Evolutionary conservation across 768 basidiomycete species (phyloP), one percentile per base, ranked within the genome.

Genomic region (Boletellus sp.): DNA sequence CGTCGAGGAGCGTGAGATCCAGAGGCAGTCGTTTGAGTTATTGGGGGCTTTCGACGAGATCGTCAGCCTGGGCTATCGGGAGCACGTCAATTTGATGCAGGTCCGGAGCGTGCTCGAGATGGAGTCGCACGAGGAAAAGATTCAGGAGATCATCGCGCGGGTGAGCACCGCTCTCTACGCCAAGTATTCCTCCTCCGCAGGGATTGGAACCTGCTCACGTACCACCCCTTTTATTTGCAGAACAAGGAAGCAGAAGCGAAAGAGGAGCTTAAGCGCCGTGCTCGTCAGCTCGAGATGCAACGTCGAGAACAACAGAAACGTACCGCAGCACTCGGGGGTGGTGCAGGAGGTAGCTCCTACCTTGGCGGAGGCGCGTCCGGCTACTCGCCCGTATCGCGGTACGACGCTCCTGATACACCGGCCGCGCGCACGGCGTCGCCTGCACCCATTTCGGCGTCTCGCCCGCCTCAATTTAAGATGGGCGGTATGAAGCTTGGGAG

Each of bases 161-260:
- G 93, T 94, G 64, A 53, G 85, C 71, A 34, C 10, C 23, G 23
- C 26, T 10, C 37, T 26, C n/a, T 44, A 6, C 6, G 3, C 11
- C 22, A 6, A 22, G 3, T 13, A n/a, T 23, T 5, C 24, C 28
- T 28, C 28, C 7, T 6, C 11, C 9, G 20, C 28, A 33, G 7
- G 20, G 15, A 1, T 23, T 12, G 32, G 9, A 2, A 28, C 33
- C 7, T 11, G 6, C 40, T 61, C 31, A 60, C 20, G 10, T 7
- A 4, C 15, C 34, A 3, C 16, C 1, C 12, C 17, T 24, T n/a
- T n/a, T 23, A 15, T 16, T 3, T 16, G 20, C 52, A 94, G 87
- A 98, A 99, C 76, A 98, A 98, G 71, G 96, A 99, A 71, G 93
- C 93, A 6, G 96, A 99, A 63, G 96, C 95, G 2, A 99, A 99